These are phyloP conservation scores for Boletellus dicymbophilus DNA, from an alignment of 1,284 basidiomycete genomes.

Conservation along the genomic window DNA sequence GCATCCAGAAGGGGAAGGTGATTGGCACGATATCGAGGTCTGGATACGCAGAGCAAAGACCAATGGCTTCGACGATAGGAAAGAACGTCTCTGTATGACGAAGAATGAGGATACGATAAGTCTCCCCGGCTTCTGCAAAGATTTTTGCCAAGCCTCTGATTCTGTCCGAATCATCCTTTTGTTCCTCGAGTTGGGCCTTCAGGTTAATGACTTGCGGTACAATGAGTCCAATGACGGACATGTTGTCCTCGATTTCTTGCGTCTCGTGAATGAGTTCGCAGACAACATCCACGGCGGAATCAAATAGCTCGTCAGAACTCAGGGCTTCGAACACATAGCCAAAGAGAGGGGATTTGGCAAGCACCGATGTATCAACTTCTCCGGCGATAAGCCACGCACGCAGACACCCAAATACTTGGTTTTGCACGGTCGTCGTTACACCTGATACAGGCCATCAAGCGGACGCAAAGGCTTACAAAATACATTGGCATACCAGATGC, in stretches of 20 bases:
- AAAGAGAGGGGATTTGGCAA: conserved; percentile 86
- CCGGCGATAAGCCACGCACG: conserved; percentile 90
- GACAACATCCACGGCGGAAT: conserved; percentile 88
- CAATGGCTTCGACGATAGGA: conserved; percentile 93
- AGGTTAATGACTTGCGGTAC: conserved; percentile 82
- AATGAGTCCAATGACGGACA: conserved; percentile 85
- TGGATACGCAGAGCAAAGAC: conserved; percentile 90
- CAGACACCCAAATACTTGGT: conserved; percentile 85
- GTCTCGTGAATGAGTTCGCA: conserved; percentile 98
- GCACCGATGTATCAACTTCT: conserved; percentile 68
- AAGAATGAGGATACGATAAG: conserved; percentile 88
- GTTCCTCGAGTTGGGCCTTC: conserved; percentile 59
- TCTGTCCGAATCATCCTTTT: conserved; percentile 81
- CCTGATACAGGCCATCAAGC: conserved; percentile 48
- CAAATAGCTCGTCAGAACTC: conserved; percentile 85
- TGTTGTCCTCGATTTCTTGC: conserved; percentile 95
- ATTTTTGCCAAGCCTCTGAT: conserved; percentile 91
- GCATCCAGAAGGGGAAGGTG: conserved; percentile 99
- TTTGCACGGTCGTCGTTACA: conserved; percentile 81
- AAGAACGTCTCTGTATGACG: conserved; percentile 90
- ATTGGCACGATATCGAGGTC: conserved; percentile 98
- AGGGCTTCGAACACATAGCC: conserved; percentile 84
- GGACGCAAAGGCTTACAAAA: neutral
- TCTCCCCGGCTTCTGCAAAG: conserved; percentile 96
- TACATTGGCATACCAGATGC: conserved; percentile 67